Evolutionary conservation across 2,329 filamentous ascomycete genomes (phyloP), one percentile per base, ranked within the genome.

Genomic region (Neopestalotiopsis clavispora): DNA sequence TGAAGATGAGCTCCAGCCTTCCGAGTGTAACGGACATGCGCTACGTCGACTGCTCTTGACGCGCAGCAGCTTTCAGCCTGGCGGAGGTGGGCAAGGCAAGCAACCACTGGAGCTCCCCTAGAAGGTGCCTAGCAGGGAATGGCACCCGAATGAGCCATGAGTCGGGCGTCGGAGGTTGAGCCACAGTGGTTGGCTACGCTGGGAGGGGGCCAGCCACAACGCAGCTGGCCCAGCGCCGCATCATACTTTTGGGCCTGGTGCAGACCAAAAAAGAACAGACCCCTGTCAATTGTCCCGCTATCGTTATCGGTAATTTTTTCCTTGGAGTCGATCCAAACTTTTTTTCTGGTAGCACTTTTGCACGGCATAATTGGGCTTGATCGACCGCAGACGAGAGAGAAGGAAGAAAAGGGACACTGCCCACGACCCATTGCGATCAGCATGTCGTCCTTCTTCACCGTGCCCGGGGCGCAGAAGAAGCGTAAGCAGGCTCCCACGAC

Each of bases 371-470:
- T 30, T 30, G 57, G 57, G 30, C 20, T 59, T 9, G 57, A 59
- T 23, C 7, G 57, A 28, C 57, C 20, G 28, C 57, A 59, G 57
- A 59, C 23, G 57, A 59, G 30, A 59, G 57, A 59, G 23, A 23
- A 40, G n/a, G 32, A 30, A 13, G 32, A 14, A 57, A 38, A 60
- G 56, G 32, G 59, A 45, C 59, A 69, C 59, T 49, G 58, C 74
- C 71, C 72, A 70, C 67, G 69, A 72, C 69, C 68, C 71, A 56
- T 68, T 63, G 70, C 61, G 49, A 68, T 75, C 74, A 84, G 73
- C 73, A 97, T 97, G 95, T 97, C 95, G 77, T 97, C 95, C 52
- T 99, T 98, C 83, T 99, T 99, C 83, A 97, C 95, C 65, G 85
- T 92, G 52, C 94, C 96, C 5, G 92, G 92, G 56, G 92, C 92